Evolutionary conservation across 306 rosid species (phyloP).

Genomic region (Malus asiatica): DNA sequence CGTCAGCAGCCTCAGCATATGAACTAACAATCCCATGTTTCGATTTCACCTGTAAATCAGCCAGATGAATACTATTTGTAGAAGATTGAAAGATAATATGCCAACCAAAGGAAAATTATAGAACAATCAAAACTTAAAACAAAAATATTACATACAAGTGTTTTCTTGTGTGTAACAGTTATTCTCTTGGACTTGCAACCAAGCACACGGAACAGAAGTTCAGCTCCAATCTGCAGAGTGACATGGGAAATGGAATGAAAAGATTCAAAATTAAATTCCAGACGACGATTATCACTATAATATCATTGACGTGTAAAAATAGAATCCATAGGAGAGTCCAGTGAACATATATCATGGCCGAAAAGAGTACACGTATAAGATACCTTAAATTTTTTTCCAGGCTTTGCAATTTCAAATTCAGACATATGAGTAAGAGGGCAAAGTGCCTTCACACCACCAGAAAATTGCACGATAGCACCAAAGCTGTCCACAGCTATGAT

Average conservation of each 20-base stretch:
- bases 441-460: slow-evolving; percentile 96
- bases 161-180: slow-evolving; percentile 93
- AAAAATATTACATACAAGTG: slow-evolving; percentile 55
- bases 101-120: neutral
- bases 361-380: neutral
- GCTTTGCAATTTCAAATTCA: slow-evolving; percentile 90
- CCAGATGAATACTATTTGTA: too few species aligned
- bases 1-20: slow-evolving; percentile 64
- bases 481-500: slow-evolving; percentile 69
- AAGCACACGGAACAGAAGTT: slow-evolving; percentile 77
- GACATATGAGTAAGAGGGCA: slow-evolving; percentile 94
- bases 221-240: slow-evolving; percentile 77
- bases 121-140: neutral
- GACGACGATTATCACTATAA: neutral
- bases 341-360: neutral
- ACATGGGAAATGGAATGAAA: slow-evolving; percentile 23
- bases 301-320: neutral
- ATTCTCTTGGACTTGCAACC: slow-evolving; percentile 94
- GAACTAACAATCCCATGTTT: slow-evolving; percentile 75
- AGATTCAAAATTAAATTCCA: neutral
- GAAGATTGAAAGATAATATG: neutral
- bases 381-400: slow-evolving; percentile 82
- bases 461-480: slow-evolving; percentile 89
- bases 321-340: neutral
- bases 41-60: slow-evolving; percentile 65